phyloP scores from a whole-genome alignment of 331 rosid genomes.

The Quercus phellos region DNA sequence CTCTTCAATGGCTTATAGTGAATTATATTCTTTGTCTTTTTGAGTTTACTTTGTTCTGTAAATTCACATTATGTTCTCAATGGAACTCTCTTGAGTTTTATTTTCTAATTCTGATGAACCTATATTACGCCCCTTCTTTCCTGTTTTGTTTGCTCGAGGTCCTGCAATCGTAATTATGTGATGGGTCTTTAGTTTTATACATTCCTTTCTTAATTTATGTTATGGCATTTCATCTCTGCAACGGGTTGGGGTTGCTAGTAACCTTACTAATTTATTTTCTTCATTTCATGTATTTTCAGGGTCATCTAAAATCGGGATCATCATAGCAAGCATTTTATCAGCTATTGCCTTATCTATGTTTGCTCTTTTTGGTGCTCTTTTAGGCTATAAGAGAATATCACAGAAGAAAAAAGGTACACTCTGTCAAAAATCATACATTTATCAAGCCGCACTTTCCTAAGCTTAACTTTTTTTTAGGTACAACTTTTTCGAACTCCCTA shows the following conservation, averaged over 20 bases:
- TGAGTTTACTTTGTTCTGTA: too few relatives aligned
- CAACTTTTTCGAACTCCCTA: too few relatives aligned
- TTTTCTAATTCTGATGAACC: background rate
- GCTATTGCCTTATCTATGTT: slow-evolving; percentile 21
- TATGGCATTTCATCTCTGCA: too few relatives aligned
- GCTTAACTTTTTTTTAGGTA: too few relatives aligned
- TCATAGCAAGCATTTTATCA: slow-evolving; percentile 20
- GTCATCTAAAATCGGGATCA: slow-evolving; percentile 2
- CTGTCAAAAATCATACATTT: slow-evolving; percentile 2
- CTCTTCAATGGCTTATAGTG: too few relatives aligned
- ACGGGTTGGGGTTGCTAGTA: background rate
- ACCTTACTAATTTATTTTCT: background rate
- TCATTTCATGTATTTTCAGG: slow-evolving; percentile 15
- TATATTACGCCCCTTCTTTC: too few relatives aligned
- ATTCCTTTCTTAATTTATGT: background rate
- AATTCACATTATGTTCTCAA: too few relatives aligned
- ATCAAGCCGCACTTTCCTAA: too few relatives aligned
- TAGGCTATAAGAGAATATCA: slow-evolving; percentile 21
- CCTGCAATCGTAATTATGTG: background rate
- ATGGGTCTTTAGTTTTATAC: background rate
- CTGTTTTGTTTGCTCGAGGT: background rate
- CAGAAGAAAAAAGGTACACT: slow-evolving; percentile 16
- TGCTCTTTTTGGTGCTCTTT: slow-evolving; percentile 14
- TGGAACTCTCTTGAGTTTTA: background rate
- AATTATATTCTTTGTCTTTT: too few relatives aligned